A percentile compares a stretch with the other conserved stretches of the same genome.
Conservation (phyloP, 768 basidiomycete genomes). For the Tubosaeta brunneosetosa region DNA sequence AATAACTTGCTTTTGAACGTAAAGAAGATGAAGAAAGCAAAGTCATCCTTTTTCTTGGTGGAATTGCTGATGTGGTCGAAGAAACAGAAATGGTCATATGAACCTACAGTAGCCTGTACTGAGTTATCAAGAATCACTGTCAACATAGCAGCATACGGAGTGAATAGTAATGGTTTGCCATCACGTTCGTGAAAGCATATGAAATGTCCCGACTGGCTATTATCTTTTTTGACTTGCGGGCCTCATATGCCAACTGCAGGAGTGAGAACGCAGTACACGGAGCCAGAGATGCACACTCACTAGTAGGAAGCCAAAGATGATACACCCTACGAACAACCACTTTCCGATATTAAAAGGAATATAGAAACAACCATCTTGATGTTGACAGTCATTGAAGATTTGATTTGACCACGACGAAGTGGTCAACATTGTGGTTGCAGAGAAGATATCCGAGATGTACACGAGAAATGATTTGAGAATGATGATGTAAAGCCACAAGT, state of each 20-base stretch:
- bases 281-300: conserved; percentile 40
- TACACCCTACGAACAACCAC: conserved; percentile 97
- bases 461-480: conserved; percentile 95
- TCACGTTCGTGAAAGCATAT: conserved; percentile 96
- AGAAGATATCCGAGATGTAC: conserved; percentile 96
- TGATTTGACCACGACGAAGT: conserved; percentile 87
- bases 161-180: conserved; percentile 96
- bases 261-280: conserved; percentile 6
- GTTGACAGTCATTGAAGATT: conserved; percentile 74
- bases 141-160: conserved; percentile 57
- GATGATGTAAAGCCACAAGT: conserved; percentile 88
- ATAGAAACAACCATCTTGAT: conserved; percentile 66
- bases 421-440: conserved; percentile 93
- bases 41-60: conserved; percentile 93
- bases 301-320: conserved; percentile 95
- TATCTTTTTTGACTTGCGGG: conserved; percentile 88
- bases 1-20: conserved; percentile 85
- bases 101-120: conserved; percentile 45
- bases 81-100: conserved; percentile 97
- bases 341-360: conserved; percentile 87
- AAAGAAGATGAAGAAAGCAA: conserved; percentile 99
- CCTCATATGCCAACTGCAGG: conserved; percentile 81
- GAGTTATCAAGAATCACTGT: neutral
- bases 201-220: conserved; percentile 95
- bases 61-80: conserved; percentile 96